phyloP scores from a whole-genome alignment of 73 alveolate genomes.

The Paramecium sonneborni region DNA sequence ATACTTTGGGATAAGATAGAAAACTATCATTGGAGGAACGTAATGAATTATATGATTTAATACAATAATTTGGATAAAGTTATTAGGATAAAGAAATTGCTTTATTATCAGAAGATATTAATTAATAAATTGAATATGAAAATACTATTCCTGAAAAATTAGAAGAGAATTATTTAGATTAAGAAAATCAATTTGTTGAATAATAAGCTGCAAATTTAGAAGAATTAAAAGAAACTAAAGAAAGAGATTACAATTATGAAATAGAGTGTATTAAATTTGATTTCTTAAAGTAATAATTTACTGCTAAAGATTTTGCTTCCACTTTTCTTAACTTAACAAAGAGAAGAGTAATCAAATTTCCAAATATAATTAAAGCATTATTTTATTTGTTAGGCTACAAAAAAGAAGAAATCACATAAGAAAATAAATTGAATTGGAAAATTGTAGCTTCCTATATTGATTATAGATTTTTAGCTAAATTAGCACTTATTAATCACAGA shows the following conservation, averaged over 20 bases:
- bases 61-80: conserved; percentile 70
- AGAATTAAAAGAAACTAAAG: conserved; percentile 70
- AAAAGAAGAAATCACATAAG: conserved; percentile 70
- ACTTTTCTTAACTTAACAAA: conserved; percentile 66
- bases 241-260: conserved; percentile 16
- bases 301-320: conserved; percentile 74
- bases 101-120: conserved; percentile 81
- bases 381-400: conserved; percentile 78
- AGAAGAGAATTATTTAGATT: conserved; percentile 75
- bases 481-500: neutral
- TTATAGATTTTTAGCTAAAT: neutral
- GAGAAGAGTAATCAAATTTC: conserved; percentile 84
- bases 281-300: conserved; percentile 66
- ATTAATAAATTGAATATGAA: conserved; percentile 65
- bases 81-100: conserved; percentile 81
- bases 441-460: neutral
- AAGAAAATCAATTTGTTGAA: conserved; percentile 81
- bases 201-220: conserved; percentile 71
- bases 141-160: conserved; percentile 71
- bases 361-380: conserved; percentile 81
- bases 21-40: conserved; percentile 77
- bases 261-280: conserved; percentile 63
- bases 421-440: conserved; percentile 38
- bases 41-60: conserved; percentile 68
- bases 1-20: conserved; percentile 95